Conservation (phyloP, 2,329 filamentous ascomycete species). For the Sporothrix luriei region DNA sequence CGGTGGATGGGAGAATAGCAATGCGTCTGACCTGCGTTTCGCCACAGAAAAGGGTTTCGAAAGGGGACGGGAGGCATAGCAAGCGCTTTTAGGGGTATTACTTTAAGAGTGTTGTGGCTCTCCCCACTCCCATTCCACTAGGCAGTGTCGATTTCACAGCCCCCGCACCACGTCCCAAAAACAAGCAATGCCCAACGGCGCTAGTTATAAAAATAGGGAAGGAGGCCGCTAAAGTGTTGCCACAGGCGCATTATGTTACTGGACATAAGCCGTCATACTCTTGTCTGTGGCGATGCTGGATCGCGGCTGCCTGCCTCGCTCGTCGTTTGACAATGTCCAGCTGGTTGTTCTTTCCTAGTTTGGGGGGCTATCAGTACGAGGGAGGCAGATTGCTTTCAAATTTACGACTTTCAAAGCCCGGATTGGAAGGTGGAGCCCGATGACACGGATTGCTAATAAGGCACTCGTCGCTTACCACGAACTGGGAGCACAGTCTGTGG, state of each 20-base stretch:
- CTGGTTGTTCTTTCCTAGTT: neutral
- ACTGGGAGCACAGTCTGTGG: neutral
- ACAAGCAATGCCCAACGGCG: constrained; percentile 26
- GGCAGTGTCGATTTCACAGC: constrained; percentile 23
- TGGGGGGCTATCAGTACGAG: no score
- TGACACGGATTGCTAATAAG: neutral
- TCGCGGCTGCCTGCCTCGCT: constrained; percentile 15
- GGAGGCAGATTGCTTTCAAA: no score
- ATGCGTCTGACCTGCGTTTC: constrained; percentile 35
- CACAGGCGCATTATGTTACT: constrained; percentile 1
- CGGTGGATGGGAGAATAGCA: constrained; percentile 17
- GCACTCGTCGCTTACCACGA: no score
- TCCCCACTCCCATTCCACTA: neutral
- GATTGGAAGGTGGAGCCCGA: neutral
- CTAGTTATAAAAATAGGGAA: constrained; percentile 28
- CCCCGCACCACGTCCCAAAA: constrained; percentile 32
- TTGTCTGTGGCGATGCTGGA: neutral
- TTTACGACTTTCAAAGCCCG: no score
- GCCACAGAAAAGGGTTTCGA: constrained; percentile 34
- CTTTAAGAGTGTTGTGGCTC: neutral
- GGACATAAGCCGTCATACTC: constrained; percentile 19
- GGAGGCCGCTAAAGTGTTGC: constrained; percentile 27
- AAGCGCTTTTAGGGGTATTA: neutral
- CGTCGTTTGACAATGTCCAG: no score
- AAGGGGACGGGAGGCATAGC: constrained; percentile 4